A percentile compares a stretch with the other conserved stretches of the same genome.
phyloP scores from a whole-genome alignment of 345 rosid genomes.

The Schrenkiella parvula region DNA sequence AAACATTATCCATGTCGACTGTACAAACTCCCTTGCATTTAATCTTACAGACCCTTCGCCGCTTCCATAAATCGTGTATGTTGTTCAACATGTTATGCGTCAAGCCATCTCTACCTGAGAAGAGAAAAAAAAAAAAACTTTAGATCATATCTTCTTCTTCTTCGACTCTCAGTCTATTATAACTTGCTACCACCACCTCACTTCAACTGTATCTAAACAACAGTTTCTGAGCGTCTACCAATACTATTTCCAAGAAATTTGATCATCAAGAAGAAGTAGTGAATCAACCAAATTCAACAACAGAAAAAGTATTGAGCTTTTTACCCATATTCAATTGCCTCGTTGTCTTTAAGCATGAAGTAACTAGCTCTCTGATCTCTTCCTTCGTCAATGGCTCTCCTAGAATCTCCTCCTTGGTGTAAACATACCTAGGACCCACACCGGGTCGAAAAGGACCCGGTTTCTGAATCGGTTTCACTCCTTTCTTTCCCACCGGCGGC shows the following conservation, averaged over 20 bases:
- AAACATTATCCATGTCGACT: constrained; percentile 84
- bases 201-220: not conserved
- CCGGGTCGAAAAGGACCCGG: constrained; percentile 86
- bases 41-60: constrained; percentile 79
- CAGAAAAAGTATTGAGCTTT: constrained; percentile 11
- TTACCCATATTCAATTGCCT: constrained; percentile 92
- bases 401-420: constrained; percentile 67
- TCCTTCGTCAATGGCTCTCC: constrained; percentile 78
- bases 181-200: not conserved
- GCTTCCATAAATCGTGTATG: constrained; percentile 83
- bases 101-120: constrained; percentile 90
- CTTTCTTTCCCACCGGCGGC: constrained; percentile 81
- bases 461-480: constrained; percentile 82
- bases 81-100: constrained; percentile 90
- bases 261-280: not conserved
- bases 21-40: constrained; percentile 92
- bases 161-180: not conserved
- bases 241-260: not conserved
- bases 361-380: constrained; percentile 63
- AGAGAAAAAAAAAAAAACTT: not conserved
- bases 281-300: not conserved
- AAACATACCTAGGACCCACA: constrained; percentile 68
- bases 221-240: not conserved
- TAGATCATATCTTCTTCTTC: not conserved
- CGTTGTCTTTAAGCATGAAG: constrained; percentile 46